These are phyloP conservation scores for Vaccinium darrowii DNA, from an alignment of 148 eudicot species.

Conservation along the genomic window DNA sequence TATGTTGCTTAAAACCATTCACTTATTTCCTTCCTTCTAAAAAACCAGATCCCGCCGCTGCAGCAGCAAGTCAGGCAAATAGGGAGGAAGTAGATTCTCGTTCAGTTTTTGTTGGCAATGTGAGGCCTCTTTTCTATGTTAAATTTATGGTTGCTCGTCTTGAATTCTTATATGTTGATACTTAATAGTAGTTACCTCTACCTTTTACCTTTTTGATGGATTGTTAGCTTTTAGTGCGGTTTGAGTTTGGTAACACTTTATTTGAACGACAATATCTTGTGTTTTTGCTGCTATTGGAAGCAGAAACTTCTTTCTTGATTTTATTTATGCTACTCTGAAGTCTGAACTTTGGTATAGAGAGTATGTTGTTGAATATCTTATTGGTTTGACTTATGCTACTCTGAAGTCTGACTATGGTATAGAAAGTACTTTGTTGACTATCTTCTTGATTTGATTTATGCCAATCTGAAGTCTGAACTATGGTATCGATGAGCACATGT, in stretches of 20 bases:
- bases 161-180: background rate
- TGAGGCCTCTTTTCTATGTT: constrained; percentile 32
- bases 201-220: background rate
- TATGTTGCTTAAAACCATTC: background rate
- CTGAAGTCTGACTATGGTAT: too few relatives aligned
- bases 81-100: constrained; percentile 84
- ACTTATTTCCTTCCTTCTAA: constrained; percentile 5
- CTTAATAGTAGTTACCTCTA: background rate
- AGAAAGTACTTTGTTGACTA: background rate
- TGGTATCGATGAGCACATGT: background rate
- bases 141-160: background rate
- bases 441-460: background rate
- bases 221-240: background rate
- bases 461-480: background rate
- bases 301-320: background rate
- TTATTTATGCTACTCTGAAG: background rate
- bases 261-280: background rate
- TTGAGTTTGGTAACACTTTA: background rate
- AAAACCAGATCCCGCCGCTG: constrained; percentile 54
- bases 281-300: background rate
- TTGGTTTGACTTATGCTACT: background rate
- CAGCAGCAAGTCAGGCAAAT: constrained; percentile 60
- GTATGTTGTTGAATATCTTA: background rate
- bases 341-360: too few relatives aligned
- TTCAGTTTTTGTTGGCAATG: constrained; percentile 82